A percentile compares a stretch with the other conserved stretches of the same genome.
phyloP scores from a whole-genome alignment of 352 stramenopile species.

The Globisporangium perplexum region DNA sequence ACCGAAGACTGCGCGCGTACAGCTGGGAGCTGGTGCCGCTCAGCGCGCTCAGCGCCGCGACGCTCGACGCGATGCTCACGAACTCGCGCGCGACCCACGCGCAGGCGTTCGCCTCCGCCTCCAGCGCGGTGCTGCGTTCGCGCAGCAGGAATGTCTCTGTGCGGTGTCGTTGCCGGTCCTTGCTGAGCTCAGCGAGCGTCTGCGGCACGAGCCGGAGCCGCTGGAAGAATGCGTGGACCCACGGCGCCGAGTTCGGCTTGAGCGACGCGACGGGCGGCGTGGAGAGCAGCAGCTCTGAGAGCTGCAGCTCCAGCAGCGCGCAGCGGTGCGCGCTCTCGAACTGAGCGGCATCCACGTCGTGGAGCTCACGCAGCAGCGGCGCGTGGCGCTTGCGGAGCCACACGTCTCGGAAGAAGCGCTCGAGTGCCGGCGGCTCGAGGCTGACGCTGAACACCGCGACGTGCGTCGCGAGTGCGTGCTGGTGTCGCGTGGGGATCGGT shows the following conservation, averaged over 20 bases:
- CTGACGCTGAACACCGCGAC: slow-evolving; percentile 22
- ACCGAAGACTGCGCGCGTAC: slow-evolving; percentile 23
- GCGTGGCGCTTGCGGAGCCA: slow-evolving; percentile 11
- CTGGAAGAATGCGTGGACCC: slow-evolving; percentile 7
- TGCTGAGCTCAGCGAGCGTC: neutral
- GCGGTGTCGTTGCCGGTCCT: slow-evolving; percentile 6
- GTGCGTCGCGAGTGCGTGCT: slow-evolving; percentile 15
- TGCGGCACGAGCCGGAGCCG: neutral
- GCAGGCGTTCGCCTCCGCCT: neutral
- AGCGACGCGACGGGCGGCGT: neutral
- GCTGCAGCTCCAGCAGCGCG: slow-evolving; percentile 1
- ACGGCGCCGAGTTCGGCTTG: slow-evolving; percentile 1
- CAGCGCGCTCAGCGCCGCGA: slow-evolving; percentile 16
- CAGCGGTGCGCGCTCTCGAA: slow-evolving; percentile 6
- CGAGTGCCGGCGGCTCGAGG: slow-evolving; percentile 4
- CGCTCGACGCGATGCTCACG: slow-evolving; percentile 13
- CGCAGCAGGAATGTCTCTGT: slow-evolving; percentile 5
- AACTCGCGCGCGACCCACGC: slow-evolving; percentile 5
- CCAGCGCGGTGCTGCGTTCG: slow-evolving; percentile 4
- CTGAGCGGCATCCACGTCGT: slow-evolving; percentile 10
- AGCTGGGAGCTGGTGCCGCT: slow-evolving; percentile 16
- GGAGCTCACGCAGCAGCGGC: slow-evolving; percentile 12
- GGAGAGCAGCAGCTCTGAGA: neutral
- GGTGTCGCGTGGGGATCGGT: slow-evolving; percentile 5
- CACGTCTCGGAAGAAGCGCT: slow-evolving; percentile 20